phyloP scores from a whole-genome alignment of 371 early-diverging fungal genomes.

The Mortierella sp. region DNA sequence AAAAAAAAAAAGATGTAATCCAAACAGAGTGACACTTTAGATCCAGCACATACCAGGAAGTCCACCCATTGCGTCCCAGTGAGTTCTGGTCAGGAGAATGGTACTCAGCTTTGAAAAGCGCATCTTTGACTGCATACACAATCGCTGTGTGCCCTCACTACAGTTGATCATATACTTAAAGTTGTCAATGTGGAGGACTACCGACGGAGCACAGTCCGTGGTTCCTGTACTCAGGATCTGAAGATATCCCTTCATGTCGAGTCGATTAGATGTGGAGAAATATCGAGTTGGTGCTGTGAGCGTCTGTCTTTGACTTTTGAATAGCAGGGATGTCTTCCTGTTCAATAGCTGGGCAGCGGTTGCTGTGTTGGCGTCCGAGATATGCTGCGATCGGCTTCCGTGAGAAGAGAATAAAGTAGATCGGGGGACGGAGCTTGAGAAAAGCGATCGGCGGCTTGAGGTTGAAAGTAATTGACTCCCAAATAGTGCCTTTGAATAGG shows the following conservation, averaged over 20 bases:
- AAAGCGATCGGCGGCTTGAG: background rate
- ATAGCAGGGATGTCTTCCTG: too few relatives aligned
- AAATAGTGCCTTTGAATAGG: conserved; percentile 17
- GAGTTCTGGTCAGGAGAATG: conserved; percentile 82
- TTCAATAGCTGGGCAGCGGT: too few relatives aligned
- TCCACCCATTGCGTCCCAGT: conserved; percentile 90
- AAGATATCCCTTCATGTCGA: conserved; percentile 80
- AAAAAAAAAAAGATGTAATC: background rate
- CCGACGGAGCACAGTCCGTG: conserved; percentile 75
- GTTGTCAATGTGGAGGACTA: conserved; percentile 82
- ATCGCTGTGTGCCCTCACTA: conserved; percentile 92
- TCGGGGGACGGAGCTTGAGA: background rate
- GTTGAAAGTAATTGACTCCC: conserved; percentile 12
- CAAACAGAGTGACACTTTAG: background rate
- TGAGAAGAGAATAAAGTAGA: background rate
- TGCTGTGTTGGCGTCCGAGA: too few relatives aligned
- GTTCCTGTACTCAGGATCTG: conserved; percentile 82
- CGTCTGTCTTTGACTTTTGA: background rate
- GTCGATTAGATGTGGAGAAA: conserved; percentile 39
- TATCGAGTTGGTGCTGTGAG: conserved; percentile 1
- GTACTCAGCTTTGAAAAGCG: conserved; percentile 74
- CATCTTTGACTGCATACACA: conserved; percentile 80
- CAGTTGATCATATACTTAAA: conserved; percentile 95
- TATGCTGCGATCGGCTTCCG: background rate
- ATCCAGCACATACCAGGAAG: conserved; percentile 73